Evolutionary conservation across 2,329 filamentous ascomycete species (phyloP).

Genomic region (Colletotrichum gigasporum): DNA sequence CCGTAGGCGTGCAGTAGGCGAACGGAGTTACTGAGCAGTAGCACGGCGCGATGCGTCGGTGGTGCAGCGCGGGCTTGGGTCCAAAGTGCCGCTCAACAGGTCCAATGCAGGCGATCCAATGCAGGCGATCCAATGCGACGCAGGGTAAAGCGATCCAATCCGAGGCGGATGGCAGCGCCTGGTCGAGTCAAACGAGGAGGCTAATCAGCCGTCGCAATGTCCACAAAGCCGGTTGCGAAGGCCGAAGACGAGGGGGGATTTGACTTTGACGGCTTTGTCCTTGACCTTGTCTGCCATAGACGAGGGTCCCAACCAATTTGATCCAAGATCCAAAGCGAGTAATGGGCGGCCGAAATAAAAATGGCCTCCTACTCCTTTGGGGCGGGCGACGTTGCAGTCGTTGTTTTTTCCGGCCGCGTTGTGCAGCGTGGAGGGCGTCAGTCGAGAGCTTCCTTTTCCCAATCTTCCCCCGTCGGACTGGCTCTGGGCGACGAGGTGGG

Average conservation of each 20-base stretch:
- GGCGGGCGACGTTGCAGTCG: constrained; percentile 15
- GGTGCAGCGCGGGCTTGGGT: not conserved
- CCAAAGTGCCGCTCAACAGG: constrained; percentile 3
- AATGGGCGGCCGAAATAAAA: constrained; percentile 20
- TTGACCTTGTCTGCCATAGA: not conserved
- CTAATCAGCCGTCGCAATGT: constrained; percentile 27
- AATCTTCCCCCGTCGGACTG: constrained; percentile 10
- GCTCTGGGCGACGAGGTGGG: constrained; percentile 9
- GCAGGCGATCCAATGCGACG: not conserved
- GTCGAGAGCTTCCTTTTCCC: constrained; percentile 17
- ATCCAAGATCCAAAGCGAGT: constrained; percentile 12
- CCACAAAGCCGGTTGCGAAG: constrained; percentile 21
- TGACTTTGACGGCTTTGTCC: not conserved
- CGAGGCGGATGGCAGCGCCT: constrained; percentile 4
- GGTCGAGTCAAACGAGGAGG: constrained; percentile 1
- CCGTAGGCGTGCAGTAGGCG: too few species aligned
- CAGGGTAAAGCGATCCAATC: constrained; percentile 6
- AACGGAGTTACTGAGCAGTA: too few species aligned
- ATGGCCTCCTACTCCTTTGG: constrained; percentile 1
- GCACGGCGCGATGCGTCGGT: too few species aligned
- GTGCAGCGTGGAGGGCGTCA: too few species aligned
- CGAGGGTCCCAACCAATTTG: not conserved
- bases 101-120: constrained; percentile 1
- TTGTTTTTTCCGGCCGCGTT: not conserved
- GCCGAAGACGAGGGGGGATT: not conserved